A percentile compares a stretch with the other conserved stretches of the same genome.
Evolutionary conservation across 1,139 yeast genomes (phyloP).

Genomic region (Pneumocystis sp.): DNA sequence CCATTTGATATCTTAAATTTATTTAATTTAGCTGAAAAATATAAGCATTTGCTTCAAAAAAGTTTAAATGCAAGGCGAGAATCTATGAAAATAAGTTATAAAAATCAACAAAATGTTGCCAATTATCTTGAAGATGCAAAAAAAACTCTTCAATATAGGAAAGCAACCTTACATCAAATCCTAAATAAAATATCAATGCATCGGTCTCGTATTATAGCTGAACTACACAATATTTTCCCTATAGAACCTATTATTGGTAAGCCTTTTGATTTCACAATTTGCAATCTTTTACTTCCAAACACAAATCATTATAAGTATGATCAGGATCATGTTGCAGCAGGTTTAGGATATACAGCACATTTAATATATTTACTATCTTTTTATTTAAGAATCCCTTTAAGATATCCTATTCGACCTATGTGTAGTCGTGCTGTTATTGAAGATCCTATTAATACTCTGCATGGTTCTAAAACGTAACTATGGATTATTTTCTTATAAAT

Average conservation of each 20-base stretch:
- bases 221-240: background rate
- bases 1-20: background rate
- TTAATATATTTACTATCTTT: slow-evolving; percentile 30
- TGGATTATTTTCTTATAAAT: slow-evolving; percentile 2
- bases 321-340: slow-evolving; percentile 30
- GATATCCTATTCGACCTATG: slow-evolving; percentile 37
- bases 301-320: background rate
- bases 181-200: background rate
- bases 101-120: background rate
- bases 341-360: slow-evolving; percentile 36
- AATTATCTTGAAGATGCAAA: background rate
- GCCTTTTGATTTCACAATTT: background rate
- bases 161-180: background rate
- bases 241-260: background rate
- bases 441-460: slow-evolving; percentile 28
- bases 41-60: background rate
- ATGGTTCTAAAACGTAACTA: background rate
- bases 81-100: background rate
- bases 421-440: slow-evolving; percentile 39
- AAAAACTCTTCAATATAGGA: background rate
- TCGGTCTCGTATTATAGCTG: background rate
- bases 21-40: background rate
- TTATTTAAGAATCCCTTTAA: slow-evolving; percentile 33
- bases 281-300: background rate
- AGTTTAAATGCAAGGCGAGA: background rate